Evolutionary conservation across 176 grass and related monocot genomes (phyloP).

Genomic region (Lolium perenne): DNA sequence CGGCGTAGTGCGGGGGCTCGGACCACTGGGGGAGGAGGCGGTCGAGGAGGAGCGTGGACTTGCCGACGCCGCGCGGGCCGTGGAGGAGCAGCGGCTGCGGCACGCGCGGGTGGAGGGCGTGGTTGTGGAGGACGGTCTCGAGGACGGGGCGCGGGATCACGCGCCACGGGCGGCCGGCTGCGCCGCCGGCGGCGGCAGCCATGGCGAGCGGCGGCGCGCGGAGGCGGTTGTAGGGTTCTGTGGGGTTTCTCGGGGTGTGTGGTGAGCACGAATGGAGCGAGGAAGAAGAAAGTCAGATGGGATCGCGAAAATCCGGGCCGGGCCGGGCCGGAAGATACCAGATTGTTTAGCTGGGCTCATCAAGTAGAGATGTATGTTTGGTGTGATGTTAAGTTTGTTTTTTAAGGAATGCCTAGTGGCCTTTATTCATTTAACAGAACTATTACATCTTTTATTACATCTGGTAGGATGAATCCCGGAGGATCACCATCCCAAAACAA

Average conservation of each 20-base stretch:
- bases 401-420: no score
- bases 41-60: conserved; percentile 85
- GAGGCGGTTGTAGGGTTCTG: conserved; percentile 46
- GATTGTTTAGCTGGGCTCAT: background rate
- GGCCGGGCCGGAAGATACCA: background rate
- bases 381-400: no score
- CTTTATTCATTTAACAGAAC: no score
- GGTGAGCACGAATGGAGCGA: conserved; percentile 14
- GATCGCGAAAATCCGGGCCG: background rate
- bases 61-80: conserved; percentile 86
- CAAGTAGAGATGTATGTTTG: background rate
- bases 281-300: conserved; percentile 21
- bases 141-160: conserved; percentile 80
- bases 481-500: no score
- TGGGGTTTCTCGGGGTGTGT: background rate
- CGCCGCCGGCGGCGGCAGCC: conserved; percentile 45
- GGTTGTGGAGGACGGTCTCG: conserved; percentile 87
- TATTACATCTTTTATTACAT: no score
- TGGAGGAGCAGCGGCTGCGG: conserved; percentile 81
- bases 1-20: conserved; percentile 62
- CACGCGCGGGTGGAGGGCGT: conserved; percentile 71
- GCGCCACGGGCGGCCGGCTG: conserved; percentile 55
- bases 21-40: conserved; percentile 91
- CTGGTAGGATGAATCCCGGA: no score
- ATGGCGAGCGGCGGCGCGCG: conserved; percentile 40